Evolutionary conservation across 192 early-diverging fungal species (phyloP), one percentile per base, ranked within the genome.

Genomic region (Backusella australiensis): DNA sequence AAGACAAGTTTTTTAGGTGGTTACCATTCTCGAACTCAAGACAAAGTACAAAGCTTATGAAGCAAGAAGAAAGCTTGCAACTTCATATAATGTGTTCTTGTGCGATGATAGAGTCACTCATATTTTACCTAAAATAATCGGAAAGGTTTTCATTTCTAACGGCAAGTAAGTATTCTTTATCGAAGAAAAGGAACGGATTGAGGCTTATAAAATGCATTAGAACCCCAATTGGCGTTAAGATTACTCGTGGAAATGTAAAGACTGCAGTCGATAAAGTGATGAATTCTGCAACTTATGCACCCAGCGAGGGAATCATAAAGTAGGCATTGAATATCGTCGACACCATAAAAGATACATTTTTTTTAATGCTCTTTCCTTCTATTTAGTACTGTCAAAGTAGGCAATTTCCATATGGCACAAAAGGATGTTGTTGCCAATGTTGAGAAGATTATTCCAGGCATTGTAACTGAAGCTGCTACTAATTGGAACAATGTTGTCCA

Each of bases 401-500:
- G 93, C 69, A 85, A 80, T 39, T 92, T 90, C 2, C 73, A 68
- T 23, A 85, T 92, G 84, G 85, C 84, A 6, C 76, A 85, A 19
- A 79, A 83, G 12, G 81, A 94, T 68, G 77, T 97, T 65, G 86
- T 87, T 1, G 92, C 93, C 46, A 99, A 99, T 86, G 86, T 96
- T 36, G 80, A 89, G 77, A 67, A 72, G 7, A 89, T 89, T 15
- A 82, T 93, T 19, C 85, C 91, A 2, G 74, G 69, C 23, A 81
- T 96, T 71, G 83, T 90, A 15, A 85, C 87, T 34, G 81, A 96
- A 49, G 91, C 94, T 21, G 42, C 21, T 12, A 84, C 90, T 70
- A 86, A 89, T 46, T 96, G 95, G 95, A 86, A 85, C 52, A 96
- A 97, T 84, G 89, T 99, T 71, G 93, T 90, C 82, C 87, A 92